phyloP scores from a whole-genome alignment of 192 early-diverging fungal genomes.

The Gaertneriomyces sp. region DNA sequence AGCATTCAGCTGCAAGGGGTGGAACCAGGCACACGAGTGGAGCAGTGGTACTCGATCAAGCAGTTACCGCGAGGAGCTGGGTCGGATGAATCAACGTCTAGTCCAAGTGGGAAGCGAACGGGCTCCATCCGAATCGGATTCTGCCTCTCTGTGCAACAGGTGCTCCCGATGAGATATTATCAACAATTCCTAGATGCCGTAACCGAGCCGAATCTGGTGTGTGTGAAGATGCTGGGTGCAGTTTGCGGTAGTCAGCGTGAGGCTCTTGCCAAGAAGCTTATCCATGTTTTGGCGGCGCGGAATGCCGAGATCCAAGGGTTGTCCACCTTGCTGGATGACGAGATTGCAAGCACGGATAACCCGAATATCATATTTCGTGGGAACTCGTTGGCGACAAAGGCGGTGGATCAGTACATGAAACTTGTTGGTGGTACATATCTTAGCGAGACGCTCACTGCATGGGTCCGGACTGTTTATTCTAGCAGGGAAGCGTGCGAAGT shows the following conservation, averaged over 20 bases:
- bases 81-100: constrained; percentile 5
- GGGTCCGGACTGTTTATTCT: constrained; percentile 20
- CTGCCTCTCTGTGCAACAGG: constrained; percentile 29
- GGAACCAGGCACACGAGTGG: constrained; percentile 24
- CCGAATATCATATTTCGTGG: constrained; percentile 58
- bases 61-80: constrained; percentile 7
- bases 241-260: constrained; percentile 34
- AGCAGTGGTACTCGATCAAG: constrained; percentile 42
- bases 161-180: constrained; percentile 36
- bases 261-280: constrained; percentile 33
- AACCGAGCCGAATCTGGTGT: constrained; percentile 38
- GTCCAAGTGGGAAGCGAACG: constrained; percentile 10
- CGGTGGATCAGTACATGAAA: constrained; percentile 60
- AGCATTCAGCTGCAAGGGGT: constrained; percentile 30
- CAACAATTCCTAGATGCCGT: constrained; percentile 32
- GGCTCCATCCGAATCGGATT: constrained; percentile 37
- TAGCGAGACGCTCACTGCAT: constrained; percentile 29
- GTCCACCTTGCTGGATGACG: constrained; percentile 24
- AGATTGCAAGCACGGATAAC: constrained; percentile 41
- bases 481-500: constrained; percentile 31
- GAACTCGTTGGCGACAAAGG: constrained; percentile 54
- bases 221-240: constrained; percentile 34
- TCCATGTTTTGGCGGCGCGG: constrained; percentile 31
- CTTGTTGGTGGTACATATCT: constrained; percentile 45
- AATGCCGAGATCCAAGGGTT: constrained; percentile 35